Base-by-base conservation (phyloP, 2,329 filamentous ascomycete genomes). In the Cladosporium sp. region DNA sequence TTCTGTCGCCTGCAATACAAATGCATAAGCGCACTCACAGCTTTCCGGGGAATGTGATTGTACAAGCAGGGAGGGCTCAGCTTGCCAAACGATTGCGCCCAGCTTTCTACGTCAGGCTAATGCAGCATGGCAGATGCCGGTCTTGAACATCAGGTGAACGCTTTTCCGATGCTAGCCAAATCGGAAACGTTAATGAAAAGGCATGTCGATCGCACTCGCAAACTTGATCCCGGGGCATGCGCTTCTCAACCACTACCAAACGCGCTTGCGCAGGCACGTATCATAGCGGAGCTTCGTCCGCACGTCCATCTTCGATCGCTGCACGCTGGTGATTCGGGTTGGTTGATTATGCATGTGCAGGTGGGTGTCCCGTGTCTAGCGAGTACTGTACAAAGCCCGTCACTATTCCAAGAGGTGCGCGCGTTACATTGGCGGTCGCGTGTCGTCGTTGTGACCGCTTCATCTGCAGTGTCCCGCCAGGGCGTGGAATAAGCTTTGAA, bases 371-470 rank as follows among this genome's bases (percentile, higher is more conserved):
- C 23, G 37, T 7, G 31, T 55, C 52, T n/a, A 6, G n/a, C 18
- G 11, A 33, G 29, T 12, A 29, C 50, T 21, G 29, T 12, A 29
- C 50, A 53, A n/a, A 29, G 28, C 28, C 28, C 16, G 29, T 28
- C 26, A 16, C 26, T 52, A 1, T 7, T 18, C 26, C 5, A 53
- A 26, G 8, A 33, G 18, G 52, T 21, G 52, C 29, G 52, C 28
- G 29, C 52, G 10, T 21, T 16, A 55, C 14, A 55, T 29, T 8
- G 26, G 18, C 49, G 49, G 23, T 52, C 52, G 52, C n/a, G 52
- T 55, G 52, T 55, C 52, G 52, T 55, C 52, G 52, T 33, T 55
- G 52, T 55, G 52, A 55, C 52, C 52, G 29, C 52, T 55, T n/a
- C 28, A 53, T 53, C 28, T 55, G 52, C 52, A 55, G 52, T 29